Evolutionary conservation across 257 asterid genomes (phyloP).

Genomic region (Primulina eburnea): DNA sequence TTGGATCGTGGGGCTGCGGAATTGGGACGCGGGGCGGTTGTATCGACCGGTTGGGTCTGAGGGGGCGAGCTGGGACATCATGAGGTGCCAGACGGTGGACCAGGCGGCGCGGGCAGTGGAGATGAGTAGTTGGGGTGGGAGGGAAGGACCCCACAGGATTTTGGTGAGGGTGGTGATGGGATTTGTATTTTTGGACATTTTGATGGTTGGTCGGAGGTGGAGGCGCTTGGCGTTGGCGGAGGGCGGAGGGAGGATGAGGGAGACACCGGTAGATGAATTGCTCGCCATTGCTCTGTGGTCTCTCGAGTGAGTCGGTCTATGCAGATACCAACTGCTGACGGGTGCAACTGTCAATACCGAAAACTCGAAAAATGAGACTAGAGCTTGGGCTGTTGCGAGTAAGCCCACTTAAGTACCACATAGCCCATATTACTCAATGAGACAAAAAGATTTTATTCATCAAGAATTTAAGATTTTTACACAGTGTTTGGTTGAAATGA

Average conservation of each 20-base stretch:
- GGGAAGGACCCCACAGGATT: slow-evolving; percentile 84
- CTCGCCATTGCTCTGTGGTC: slow-evolving; percentile 22
- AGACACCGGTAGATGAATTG: slow-evolving; percentile 37
- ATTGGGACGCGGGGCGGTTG: slow-evolving; percentile 81
- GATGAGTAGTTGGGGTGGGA: slow-evolving; percentile 87
- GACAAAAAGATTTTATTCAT: too few species aligned
- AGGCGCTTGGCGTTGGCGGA: slow-evolving; percentile 21
- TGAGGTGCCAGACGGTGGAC: slow-evolving; percentile 87
- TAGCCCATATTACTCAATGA: too few species aligned
- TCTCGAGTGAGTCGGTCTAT: background rate
- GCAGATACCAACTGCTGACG: background rate
- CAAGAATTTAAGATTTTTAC: too few species aligned
- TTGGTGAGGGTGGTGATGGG: slow-evolving; percentile 61
- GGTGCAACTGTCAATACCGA: too few species aligned
- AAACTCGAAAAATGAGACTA: too few species aligned
- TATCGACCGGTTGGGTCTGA: slow-evolving; percentile 75
- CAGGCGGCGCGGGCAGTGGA: slow-evolving; percentile 94
- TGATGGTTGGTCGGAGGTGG: slow-evolving; percentile 28
- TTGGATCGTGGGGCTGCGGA: slow-evolving; percentile 40
- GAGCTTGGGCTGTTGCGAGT: too few species aligned
- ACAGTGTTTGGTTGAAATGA: too few species aligned
- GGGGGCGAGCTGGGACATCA: slow-evolving; percentile 99
- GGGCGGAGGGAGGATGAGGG: slow-evolving; percentile 30
- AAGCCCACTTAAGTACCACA: too few species aligned
- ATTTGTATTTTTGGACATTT: slow-evolving; percentile 38